Evolutionary conservation across 73 alveolate species (phyloP).

Genomic region (Tetrahymena borealis): DNA sequence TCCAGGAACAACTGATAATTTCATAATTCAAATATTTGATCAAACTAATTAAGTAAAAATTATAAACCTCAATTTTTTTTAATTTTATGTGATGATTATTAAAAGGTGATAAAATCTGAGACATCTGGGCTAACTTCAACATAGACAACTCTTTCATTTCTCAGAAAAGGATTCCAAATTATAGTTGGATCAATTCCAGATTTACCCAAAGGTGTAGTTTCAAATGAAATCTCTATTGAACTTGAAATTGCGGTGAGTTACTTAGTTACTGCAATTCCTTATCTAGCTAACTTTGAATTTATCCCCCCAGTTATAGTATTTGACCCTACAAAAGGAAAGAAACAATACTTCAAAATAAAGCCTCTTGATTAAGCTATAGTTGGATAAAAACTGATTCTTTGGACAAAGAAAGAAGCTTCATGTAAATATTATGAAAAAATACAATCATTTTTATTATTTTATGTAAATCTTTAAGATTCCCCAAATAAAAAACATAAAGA

Average conservation of each 20-base stretch:
- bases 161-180: conserved; percentile 20
- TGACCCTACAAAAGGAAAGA: conserved; percentile 22
- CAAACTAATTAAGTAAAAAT: neutral
- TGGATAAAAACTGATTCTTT: conserved; percentile 16
- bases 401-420: conserved; percentile 23
- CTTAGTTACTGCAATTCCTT: conserved; percentile 12
- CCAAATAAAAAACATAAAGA: too few species aligned
- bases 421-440: conserved; percentile 9
- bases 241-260: conserved; percentile 21
- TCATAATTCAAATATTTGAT: conserved; percentile 16
- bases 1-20: conserved; percentile 26
- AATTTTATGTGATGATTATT: neutral
- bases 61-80: neutral
- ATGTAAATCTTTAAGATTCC: too few species aligned
- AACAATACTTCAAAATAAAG: conserved; percentile 15
- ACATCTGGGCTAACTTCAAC: conserved; percentile 31
- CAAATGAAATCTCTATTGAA: neutral
- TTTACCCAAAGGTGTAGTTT: conserved; percentile 2
- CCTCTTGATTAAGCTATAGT: conserved; percentile 10
- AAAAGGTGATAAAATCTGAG: neutral
- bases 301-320: conserved; percentile 16
- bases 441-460: conserved; percentile 7
- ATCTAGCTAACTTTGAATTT: conserved; percentile 17
- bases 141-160: conserved; percentile 4
- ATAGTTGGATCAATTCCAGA: conserved; percentile 18